Evolutionary conservation across 2,329 filamentous ascomycete genomes (phyloP).

Genomic region (Aschersonia sp.): DNA sequence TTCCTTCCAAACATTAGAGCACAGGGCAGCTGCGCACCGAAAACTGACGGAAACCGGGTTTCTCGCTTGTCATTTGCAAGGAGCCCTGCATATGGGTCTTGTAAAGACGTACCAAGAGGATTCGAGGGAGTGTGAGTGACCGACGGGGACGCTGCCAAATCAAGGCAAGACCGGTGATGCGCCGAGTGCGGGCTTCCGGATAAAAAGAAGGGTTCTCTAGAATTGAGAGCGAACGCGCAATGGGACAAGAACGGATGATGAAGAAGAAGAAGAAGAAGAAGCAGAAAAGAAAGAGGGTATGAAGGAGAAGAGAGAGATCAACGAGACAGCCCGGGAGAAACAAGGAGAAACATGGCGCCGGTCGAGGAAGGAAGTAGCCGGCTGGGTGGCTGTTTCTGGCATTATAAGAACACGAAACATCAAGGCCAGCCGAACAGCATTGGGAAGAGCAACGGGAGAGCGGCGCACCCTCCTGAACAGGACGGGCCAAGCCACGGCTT

Average conservation of each 20-base stretch:
- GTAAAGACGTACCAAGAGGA: constrained; percentile 1
- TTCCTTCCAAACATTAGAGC: background rate
- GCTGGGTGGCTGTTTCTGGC: too few species aligned
- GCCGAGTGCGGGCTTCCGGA: too few species aligned
- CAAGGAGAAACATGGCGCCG: background rate
- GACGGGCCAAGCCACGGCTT: background rate
- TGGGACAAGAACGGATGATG: background rate
- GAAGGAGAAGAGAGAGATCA: background rate
- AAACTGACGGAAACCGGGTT: background rate
- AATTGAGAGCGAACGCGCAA: background rate
- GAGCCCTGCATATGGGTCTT: background rate
- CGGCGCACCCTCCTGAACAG: background rate
- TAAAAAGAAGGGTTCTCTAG: background rate
- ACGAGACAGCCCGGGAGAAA: background rate
- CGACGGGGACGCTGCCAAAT: too few species aligned
- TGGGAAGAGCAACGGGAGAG: background rate
- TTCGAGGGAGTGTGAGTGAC: background rate
- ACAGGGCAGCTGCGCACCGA: background rate
- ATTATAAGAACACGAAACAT: background rate
- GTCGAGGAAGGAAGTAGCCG: background rate
- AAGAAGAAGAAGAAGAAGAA: background rate
- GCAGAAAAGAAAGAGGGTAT: background rate
- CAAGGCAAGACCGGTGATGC: too few species aligned
- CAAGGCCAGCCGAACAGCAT: too few species aligned
- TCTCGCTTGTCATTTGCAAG: background rate